Base-by-base conservation (phyloP, 1,139 yeast species). In the Scheffersomyces quercinus region DNA sequence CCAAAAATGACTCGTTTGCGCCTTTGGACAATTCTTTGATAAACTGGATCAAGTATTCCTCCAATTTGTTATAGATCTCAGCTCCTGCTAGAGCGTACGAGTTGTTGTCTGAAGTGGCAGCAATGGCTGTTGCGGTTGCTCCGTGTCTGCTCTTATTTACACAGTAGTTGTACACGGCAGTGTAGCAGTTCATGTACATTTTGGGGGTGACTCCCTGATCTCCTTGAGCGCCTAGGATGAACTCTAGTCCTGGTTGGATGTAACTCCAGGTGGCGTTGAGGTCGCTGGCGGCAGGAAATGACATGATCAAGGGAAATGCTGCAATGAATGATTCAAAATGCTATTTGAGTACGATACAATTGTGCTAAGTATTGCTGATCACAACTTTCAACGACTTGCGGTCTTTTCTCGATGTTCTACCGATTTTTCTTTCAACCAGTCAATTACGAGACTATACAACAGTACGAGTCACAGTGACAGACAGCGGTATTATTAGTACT, bases 91-190 rank as follows among this genome's bases (percentile, higher is more conserved):
- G 65, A 36, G 72, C 70, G 55, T 75, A 64, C n/a, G 72, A 65
- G 49, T 62, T 72, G 64, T 61, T 61, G 48, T 31, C 42, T 51
- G 46, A 56, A 50, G 44, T 59, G 32, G 42, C 38, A 44, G 40
- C 40, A 39, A 43, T 41, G 4, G 61, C 49, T 24, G 52, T 49
- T 43, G 65, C 62, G 39, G 64, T 50, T 46, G 59, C 60, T 51
- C 68, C 59, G 51, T 67, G 67, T 46, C 87, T 76, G 29, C 93
- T 83, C 54, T 86, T 86, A 54, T 88, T 85, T 41, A 88, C 93
- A 70, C 99, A 93, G 63, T 88, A 93, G 68, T 91, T 91, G 71
- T 91, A 95, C 52, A 93, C 87, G 3, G 96, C 96, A 1, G 96
- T 88, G 62, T 85, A 85, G 46, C 79, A 73, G 56, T 74, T 70